phyloP scores from a whole-genome alignment of 306 rosid genomes.

The Phaseolus lunatus region DNA sequence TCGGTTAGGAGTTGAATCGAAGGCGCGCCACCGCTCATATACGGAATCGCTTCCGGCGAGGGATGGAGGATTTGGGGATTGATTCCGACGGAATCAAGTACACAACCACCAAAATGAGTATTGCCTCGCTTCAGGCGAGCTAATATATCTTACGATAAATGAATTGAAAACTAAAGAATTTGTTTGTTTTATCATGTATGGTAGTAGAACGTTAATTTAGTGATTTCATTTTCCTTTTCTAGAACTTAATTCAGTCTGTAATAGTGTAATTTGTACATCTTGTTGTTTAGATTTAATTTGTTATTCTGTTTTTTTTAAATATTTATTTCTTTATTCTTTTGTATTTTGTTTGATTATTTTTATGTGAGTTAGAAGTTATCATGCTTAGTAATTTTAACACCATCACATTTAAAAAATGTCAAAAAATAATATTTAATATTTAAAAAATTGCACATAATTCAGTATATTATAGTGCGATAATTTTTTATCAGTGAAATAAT shows the following conservation, averaged over 20 bases:
- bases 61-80: not conserved
- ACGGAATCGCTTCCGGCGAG: not conserved
- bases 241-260: not conserved
- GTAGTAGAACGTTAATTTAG: not conserved
- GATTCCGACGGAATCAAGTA: not conserved
- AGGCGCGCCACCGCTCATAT: slow-evolving; percentile 5
- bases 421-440: no score
- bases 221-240: no score
- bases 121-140: not conserved
- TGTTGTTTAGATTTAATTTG: not conserved
- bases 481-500: no score
- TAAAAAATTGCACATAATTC: no score
- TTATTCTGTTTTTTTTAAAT: no score
- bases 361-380: no score
- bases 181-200: not conserved
- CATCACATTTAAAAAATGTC: no score
- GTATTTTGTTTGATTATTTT: no score
- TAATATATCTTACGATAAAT: not conserved
- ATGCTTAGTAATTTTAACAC: no score
- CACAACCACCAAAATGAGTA: not conserved
- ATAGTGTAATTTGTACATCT: not conserved
- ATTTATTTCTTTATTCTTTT: no score
- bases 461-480: no score
- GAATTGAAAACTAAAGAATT: no score
- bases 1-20: not conserved